Evolutionary conservation across 2,329 filamentous ascomycete species (phyloP).

Genomic region (Bipolaris oryzae): DNA sequence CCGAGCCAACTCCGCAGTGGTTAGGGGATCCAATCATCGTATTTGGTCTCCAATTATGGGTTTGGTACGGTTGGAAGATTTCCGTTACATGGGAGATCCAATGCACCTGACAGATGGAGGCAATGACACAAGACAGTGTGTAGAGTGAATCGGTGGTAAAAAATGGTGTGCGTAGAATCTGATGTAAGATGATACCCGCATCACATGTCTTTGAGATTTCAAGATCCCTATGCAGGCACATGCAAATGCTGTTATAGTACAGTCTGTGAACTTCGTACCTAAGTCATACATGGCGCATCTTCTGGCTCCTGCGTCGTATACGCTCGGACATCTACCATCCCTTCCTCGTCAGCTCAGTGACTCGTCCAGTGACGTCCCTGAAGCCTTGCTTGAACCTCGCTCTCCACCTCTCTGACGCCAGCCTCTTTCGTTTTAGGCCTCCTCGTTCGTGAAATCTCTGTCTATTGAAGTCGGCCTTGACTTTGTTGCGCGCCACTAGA

Average conservation of each 20-base stretch:
- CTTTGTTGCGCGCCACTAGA: conserved; percentile 60
- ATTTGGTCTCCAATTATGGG: neutral
- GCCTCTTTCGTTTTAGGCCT: conserved; percentile 77
- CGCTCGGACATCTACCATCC: conserved; percentile 67
- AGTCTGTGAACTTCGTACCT: conserved; percentile 7
- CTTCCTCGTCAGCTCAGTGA: conserved; percentile 73
- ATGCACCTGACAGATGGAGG: no score
- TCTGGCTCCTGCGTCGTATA: neutral
- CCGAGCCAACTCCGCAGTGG: conserved; percentile 10
- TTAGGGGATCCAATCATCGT: neutral
- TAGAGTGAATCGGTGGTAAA: neutral
- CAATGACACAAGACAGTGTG: neutral
- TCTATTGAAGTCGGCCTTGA: conserved; percentile 60
- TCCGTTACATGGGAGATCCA: neutral
- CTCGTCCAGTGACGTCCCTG: conserved; percentile 65
- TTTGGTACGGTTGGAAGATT: neutral
- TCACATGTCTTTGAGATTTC: neutral
- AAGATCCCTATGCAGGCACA: conserved; percentile 4
- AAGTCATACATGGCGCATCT: neutral
- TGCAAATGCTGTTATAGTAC: conserved; percentile 7
- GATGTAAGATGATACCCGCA: neutral
- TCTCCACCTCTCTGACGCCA: conserved; percentile 72
- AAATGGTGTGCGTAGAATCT: neutral
- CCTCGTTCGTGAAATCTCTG: conserved; percentile 78
- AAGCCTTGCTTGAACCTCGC: conserved; percentile 72